Conservation (phyloP, 208 protist species). For the Vickermania spadyakhi region DNA sequence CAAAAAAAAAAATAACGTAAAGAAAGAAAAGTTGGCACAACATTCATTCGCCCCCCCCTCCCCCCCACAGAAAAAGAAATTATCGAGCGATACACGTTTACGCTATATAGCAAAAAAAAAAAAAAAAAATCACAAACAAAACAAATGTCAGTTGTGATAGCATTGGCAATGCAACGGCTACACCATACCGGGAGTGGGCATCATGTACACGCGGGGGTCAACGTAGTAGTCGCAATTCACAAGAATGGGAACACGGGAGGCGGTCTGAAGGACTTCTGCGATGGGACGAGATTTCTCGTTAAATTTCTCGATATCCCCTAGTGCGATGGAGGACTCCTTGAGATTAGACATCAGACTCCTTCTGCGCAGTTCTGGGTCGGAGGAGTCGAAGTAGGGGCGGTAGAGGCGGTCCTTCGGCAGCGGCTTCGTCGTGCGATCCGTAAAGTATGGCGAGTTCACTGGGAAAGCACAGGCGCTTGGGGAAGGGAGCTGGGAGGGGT, state of each 20-base stretch:
- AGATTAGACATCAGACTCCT: background rate
- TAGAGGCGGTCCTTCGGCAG: conserved; percentile 5
- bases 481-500: conserved; percentile 7
- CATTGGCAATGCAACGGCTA: too few relatives aligned
- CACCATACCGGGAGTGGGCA: background rate
- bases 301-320: conserved; percentile 4
- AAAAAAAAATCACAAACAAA: too few relatives aligned
- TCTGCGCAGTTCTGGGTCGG: background rate
- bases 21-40: too few relatives aligned
- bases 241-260: conserved; percentile 12
- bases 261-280: conserved; percentile 4
- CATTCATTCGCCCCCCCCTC: too few relatives aligned
- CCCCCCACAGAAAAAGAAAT: too few relatives aligned
- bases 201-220: conserved; percentile 20
- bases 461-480: conserved; percentile 5
- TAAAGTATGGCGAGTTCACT: conserved; percentile 21
- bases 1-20: too few relatives aligned
- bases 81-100: too few relatives aligned
- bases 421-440: conserved; percentile 5
- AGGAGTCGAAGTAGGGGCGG: conserved; percentile 10
- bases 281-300: conserved; percentile 9
- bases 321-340: background rate
- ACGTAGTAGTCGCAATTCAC: conserved; percentile 26
- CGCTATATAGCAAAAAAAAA: too few relatives aligned
- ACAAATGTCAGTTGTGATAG: too few relatives aligned